Percentiles rank a stretch among this genome's conserved stretches.
phyloP scores from a whole-genome alignment of 169 alveolate genomes.

The Cryptosporidium muris region DNA sequence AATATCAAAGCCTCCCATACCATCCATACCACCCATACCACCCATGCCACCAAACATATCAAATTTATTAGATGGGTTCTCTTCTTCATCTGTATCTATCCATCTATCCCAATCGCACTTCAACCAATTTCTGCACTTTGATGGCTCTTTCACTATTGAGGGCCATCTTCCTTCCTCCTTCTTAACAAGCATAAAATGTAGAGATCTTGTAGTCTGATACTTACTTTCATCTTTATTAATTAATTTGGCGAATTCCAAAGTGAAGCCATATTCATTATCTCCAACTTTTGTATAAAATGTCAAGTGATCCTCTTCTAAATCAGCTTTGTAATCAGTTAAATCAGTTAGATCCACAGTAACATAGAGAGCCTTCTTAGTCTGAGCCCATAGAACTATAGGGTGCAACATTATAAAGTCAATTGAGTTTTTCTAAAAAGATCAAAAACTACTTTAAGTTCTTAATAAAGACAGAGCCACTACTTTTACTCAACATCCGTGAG shows the following conservation, averaged over 20 bases:
- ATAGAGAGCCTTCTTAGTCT: conserved; percentile 74
- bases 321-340: conserved; percentile 71
- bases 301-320: conserved; percentile 62
- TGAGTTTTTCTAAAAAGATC: no score
- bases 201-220: conserved; percentile 78
- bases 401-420: conserved; percentile 23
- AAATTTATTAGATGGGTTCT: conserved; percentile 72
- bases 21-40: conserved; percentile 70
- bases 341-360: conserved; percentile 80
- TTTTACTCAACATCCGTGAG: no score
- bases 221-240: conserved; percentile 73
- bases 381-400: conserved; percentile 81
- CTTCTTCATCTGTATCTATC: conserved; percentile 82
- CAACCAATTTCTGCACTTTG: conserved; percentile 74
- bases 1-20: conserved; percentile 74
- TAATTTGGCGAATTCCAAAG: conserved; percentile 68
- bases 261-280: conserved; percentile 67
- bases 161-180: conserved; percentile 70
- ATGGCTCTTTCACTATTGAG: conserved; percentile 76
- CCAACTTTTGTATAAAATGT: conserved; percentile 70
- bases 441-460: no score
- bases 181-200: conserved; percentile 74
- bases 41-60: conserved; percentile 74
- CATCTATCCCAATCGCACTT: conserved; percentile 80
- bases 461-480: no score